Percentiles rank a stretch among this genome's conserved stretches.
phyloP scores from a whole-genome alignment of 441 rosid species.

The Croton laevigatus region DNA sequence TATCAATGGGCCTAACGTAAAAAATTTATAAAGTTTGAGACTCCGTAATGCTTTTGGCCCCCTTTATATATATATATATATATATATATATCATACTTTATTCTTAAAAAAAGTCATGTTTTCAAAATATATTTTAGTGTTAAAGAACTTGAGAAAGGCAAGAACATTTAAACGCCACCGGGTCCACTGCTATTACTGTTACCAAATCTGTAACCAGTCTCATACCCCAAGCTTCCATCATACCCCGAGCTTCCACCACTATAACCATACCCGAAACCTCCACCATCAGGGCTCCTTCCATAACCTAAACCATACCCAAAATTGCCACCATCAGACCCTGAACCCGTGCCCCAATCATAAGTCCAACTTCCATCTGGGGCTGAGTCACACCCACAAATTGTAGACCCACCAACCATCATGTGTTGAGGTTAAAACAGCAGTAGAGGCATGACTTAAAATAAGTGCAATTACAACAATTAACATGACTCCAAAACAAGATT shows the following conservation, averaged over 20 bases:
- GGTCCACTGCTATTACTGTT: no score
- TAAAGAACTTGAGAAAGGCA: no score
- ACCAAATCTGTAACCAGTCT: background rate
- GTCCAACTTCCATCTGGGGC: conserved; percentile 20
- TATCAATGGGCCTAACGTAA: no score
- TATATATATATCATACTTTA: no score
- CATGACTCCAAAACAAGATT: background rate
- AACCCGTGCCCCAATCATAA: conserved; percentile 16
- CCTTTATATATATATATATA: no score
- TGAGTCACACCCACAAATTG: conserved; percentile 5
- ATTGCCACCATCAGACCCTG: conserved; percentile 17
- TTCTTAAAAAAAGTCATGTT: no score
- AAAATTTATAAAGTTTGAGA: no score
- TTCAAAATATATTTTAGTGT: no score
- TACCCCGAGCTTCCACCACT: background rate
- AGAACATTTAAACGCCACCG: background rate
- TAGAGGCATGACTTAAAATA: background rate
- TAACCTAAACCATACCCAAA: conserved; percentile 10
- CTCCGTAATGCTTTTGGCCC: no score
- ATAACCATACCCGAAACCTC: conserved; percentile 16
- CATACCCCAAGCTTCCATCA: background rate
- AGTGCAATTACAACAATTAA: background rate
- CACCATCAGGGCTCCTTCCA: background rate
- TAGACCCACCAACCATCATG: background rate
- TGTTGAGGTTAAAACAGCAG: background rate